These are phyloP conservation scores for Xylaria acuta DNA, from an alignment of 495 filamentous ascomycete genomes.

Conservation along the genomic window DNA sequence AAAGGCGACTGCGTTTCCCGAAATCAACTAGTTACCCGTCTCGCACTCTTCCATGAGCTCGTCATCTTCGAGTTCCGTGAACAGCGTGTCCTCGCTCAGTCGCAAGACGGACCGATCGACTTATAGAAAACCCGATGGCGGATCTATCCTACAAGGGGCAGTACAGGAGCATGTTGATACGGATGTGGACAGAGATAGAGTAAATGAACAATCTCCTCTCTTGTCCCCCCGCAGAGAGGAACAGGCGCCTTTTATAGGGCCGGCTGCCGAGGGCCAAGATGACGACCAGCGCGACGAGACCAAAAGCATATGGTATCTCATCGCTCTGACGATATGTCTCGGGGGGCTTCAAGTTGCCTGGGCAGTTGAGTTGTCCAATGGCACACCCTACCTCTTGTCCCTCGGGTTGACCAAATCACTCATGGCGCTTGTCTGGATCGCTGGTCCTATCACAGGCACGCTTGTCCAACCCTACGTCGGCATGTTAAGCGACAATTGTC, in stretches of 20 bases:
- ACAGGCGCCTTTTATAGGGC: constrained; percentile 45
- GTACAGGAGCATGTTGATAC: constrained; percentile 28
- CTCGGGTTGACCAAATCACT: constrained; percentile 90
- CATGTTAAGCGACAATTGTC: constrained; percentile 87
- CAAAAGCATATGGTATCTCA: constrained; percentile 82
- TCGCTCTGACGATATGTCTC: constrained; percentile 82
- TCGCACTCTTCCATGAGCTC: constrained; percentile 34
- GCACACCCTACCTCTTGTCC: constrained; percentile 71
- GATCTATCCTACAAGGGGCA: constrained; percentile 31
- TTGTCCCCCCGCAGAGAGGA: constrained; percentile 56
- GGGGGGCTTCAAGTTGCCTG: constrained; percentile 92
- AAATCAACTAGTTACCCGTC: constrained; percentile 13
- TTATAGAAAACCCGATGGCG: constrained; percentile 22
- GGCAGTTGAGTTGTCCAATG: constrained; percentile 88
- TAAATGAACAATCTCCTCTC: constrained; percentile 67
- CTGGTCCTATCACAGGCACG: constrained; percentile 82
- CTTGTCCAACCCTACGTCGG: constrained; percentile 95
- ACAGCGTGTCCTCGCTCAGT: constrained; percentile 30
- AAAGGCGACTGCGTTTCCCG: background rate
- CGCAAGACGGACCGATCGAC: constrained; percentile 30
- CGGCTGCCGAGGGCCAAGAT: constrained; percentile 38
- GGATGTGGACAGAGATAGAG: constrained; percentile 31
- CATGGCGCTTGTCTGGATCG: constrained; percentile 95
- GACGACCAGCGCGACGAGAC: constrained; percentile 60
- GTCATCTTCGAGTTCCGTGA: constrained; percentile 38